phyloP scores from a whole-genome alignment of 169 alveolate genomes.

The Hepatocystis sp. region DNA sequence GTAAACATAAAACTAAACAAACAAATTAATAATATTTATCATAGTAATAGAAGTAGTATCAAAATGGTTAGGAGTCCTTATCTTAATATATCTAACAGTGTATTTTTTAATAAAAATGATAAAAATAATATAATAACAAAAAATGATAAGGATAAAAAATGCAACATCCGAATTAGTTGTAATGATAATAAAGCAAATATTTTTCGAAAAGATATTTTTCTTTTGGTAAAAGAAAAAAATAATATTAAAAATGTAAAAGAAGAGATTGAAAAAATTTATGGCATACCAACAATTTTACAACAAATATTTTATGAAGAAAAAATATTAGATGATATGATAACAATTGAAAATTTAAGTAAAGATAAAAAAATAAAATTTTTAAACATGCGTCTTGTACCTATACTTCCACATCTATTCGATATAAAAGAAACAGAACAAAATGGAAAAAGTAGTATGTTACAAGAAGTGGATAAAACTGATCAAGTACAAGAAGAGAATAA shows the following conservation, averaged over 20 bases:
- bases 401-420: slow-evolving; percentile 36
- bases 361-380: slow-evolving; percentile 36
- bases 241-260: slow-evolving; percentile 29
- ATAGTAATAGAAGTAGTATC: not conserved
- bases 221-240: slow-evolving; percentile 9
- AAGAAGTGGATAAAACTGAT: not conserved
- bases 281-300: slow-evolving; percentile 50
- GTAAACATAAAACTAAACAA: not conserved
- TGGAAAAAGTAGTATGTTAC: not conserved
- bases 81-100: not conserved
- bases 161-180: slow-evolving; percentile 29
- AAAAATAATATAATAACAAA: not conserved
- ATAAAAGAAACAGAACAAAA: slow-evolving; percentile 3
- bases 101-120: not conserved
- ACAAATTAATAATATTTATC: not conserved
- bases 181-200: slow-evolving; percentile 32
- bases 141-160: not conserved
- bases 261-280: slow-evolving; percentile 34
- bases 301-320: slow-evolving; percentile 38
- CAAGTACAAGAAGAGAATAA: slow-evolving; percentile 11
- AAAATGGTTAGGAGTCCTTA: not conserved
- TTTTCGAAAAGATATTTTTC: slow-evolving; percentile 26
- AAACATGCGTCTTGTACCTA: slow-evolving; percentile 33
- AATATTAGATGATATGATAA: slow-evolving; percentile 13
- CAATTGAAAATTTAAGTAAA: slow-evolving; percentile 18